Evolutionary conservation across 148 eudicot genomes (phyloP).

Genomic region (Pouteria glomerata): DNA sequence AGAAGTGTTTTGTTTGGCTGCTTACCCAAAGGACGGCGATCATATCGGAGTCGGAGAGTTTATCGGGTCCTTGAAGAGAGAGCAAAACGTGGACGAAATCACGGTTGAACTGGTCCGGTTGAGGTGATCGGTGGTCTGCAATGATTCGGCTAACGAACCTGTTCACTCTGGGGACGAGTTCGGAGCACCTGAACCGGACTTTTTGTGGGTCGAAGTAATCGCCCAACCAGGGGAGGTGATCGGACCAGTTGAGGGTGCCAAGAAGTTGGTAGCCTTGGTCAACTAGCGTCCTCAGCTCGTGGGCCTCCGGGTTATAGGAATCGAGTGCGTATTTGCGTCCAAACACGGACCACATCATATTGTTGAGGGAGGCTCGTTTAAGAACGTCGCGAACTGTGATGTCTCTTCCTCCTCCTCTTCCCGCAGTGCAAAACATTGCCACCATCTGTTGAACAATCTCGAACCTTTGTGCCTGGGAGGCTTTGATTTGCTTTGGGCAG

Average conservation of each 20-base stretch:
- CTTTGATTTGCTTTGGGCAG: conserved; percentile 64
- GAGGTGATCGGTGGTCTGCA: conserved; percentile 39
- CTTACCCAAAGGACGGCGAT: conserved; percentile 81
- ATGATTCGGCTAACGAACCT: conserved; percentile 50
- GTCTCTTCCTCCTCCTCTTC: not conserved
- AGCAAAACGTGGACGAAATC: conserved; percentile 75
- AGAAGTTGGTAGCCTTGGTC: conserved; percentile 73
- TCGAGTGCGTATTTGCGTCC: conserved; percentile 28
- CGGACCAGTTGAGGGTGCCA: conserved; percentile 62
- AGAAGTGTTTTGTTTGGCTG: too few species aligned
- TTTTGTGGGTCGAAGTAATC: conserved; percentile 60
- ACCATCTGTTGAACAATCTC: conserved; percentile 46
- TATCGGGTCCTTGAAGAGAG: conserved; percentile 45
- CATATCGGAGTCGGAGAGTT: conserved; percentile 56
- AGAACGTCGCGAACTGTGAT: conserved; percentile 39
- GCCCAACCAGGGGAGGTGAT: conserved; percentile 58
- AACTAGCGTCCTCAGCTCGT: conserved; percentile 50
- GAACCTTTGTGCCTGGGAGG: conserved; percentile 35
- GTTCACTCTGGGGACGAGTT: conserved; percentile 67
- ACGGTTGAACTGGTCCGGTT: conserved; percentile 22
- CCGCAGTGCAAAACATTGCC: too few species aligned
- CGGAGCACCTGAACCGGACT: conserved; percentile 54
- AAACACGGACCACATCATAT: conserved; percentile 78
- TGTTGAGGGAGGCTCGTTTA: conserved; percentile 50
- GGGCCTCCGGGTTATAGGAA: conserved; percentile 20